A percentile compares a stretch with the other conserved stretches of the same genome.
These are phyloP conservation scores for Amanita exitialis DNA, from an alignment of 768 basidiomycete genomes.

Conservation along the genomic window DNA sequence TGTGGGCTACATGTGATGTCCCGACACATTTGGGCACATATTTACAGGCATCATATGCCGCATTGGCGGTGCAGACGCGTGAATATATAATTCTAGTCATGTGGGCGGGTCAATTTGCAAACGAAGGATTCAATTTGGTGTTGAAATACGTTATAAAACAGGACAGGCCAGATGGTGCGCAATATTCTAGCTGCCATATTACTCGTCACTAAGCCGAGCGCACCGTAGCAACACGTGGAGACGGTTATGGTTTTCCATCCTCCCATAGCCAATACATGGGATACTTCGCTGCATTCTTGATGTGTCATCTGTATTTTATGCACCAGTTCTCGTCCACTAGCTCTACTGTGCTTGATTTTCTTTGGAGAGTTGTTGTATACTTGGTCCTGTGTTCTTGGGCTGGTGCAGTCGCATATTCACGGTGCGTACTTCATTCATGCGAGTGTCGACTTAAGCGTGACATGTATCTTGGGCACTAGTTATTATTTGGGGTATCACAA, in stretches of 20 bases:
- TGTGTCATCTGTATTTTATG: constrained; percentile 62
- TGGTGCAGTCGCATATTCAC: constrained; percentile 64
- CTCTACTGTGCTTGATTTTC: constrained; percentile 34
- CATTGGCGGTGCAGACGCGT: constrained; percentile 61
- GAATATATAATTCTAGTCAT: constrained; percentile 75
- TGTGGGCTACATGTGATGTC: constrained; percentile 2
- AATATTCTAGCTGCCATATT: not conserved
- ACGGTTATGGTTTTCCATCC: constrained; percentile 81
- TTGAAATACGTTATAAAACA: constrained; percentile 62
- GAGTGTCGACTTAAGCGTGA: not conserved
- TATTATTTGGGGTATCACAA: constrained; percentile 69
- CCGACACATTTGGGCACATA: not conserved
- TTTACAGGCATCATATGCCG: constrained; percentile 67
- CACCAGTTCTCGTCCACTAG: constrained; percentile 57
- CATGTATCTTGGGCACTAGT: constrained; percentile 22
- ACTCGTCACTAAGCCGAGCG: not conserved
- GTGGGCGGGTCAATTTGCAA: constrained; percentile 73
- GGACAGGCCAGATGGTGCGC: constrained; percentile 56
- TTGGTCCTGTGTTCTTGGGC: constrained; percentile 45
- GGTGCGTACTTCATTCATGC: constrained; percentile 29
- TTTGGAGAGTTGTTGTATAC: constrained; percentile 39
- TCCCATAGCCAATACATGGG: constrained; percentile 90
- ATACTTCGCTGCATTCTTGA: constrained; percentile 70
- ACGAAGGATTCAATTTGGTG: constrained; percentile 60
- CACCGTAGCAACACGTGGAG: constrained; percentile 40